These are phyloP conservation scores for Penicillium sp. DNA, from an alignment of 2,329 filamentous ascomycete genomes.

Conservation along the genomic window DNA sequence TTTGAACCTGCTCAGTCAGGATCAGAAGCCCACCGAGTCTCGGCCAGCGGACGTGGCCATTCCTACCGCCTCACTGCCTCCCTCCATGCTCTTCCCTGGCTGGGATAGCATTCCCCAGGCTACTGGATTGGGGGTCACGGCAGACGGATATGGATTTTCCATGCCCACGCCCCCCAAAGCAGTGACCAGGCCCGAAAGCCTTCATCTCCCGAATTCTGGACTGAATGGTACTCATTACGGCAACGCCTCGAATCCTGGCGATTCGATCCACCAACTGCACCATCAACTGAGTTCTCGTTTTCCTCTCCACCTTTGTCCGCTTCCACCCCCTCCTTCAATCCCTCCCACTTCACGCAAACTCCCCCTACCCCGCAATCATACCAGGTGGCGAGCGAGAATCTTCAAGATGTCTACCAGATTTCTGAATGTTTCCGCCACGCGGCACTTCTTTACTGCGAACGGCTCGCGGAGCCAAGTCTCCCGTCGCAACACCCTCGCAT, in stretches of 20 bases:
- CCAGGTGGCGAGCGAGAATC: slow-evolving; percentile 53
- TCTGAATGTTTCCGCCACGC: slow-evolving; percentile 88
- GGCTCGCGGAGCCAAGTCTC: slow-evolving; percentile 69
- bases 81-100: slow-evolving; percentile 30
- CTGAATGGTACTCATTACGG: slow-evolving; percentile 77
- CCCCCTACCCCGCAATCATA: slow-evolving; percentile 24
- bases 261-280: slow-evolving; percentile 60
- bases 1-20: slow-evolving; percentile 76
- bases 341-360: slow-evolving; percentile 28
- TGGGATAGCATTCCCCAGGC: slow-evolving; percentile 16
- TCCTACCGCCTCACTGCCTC: slow-evolving; percentile 31
- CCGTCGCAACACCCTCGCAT: slow-evolving; percentile 71
- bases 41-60: slow-evolving; percentile 22
- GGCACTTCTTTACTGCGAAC: slow-evolving; percentile 82
- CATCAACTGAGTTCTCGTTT: slow-evolving; percentile 17
- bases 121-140: slow-evolving; percentile 39
- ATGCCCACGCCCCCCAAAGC: slow-evolving; percentile 27
- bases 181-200: slow-evolving; percentile 18
- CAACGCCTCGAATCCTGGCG: slow-evolving; percentile 74
- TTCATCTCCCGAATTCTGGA: slow-evolving; percentile 59
- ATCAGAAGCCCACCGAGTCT: slow-evolving; percentile 39
- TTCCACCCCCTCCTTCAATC: slow-evolving; percentile 14
- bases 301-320: slow-evolving; percentile 19
- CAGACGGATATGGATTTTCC: slow-evolving; percentile 25
- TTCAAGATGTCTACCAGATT: slow-evolving; percentile 71